Evolutionary conservation across 371 early-diverging fungal genomes (phyloP), one percentile per base, ranked within the genome.

Genomic region (Rhizomucor pusillus): DNA sequence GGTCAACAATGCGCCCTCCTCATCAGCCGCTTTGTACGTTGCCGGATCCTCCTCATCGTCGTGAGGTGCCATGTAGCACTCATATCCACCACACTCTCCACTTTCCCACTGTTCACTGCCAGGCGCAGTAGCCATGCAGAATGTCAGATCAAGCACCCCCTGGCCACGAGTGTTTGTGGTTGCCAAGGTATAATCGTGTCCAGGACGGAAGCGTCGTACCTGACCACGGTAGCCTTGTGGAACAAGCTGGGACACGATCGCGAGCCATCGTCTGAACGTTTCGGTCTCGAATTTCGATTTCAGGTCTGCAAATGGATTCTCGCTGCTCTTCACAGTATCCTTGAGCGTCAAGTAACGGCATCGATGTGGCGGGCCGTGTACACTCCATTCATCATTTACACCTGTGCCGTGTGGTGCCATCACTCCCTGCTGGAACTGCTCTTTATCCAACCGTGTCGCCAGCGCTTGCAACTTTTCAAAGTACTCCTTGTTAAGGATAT

Each of bases 121-220:
- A 0, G 69, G 56, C 7, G 66, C 68, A 4, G 69, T 45, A 7
- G 73, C 57, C 29, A 87, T 53, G 35, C 79, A 80, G 14, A 87
- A 63, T 11, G 80, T 79, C 10, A 81, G 82, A 47, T 88, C 86
- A 16, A 89, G 67, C 7, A 71, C 62, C 22, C 59, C 66, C 40
- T 71, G 71, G 43, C 71, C 71, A 16, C 71, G 71, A 3, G 69
- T 71, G 9, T 70, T 63, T 29, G 67, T 61, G 13, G 73, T 71
- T 12, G 85, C 90, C n/a, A 89, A 71, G 6, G 87, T 84, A 62
- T 86, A 89, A 61, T 89, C 90, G 47, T 87, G 75, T 2, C 90
- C 88, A 9, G 86, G 79, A 37, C 88, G 71, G 75, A 88, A 89
- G 5, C 88, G 71, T 20, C 88, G 75, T 10, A 72, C 80, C 54